Conservation (phyloP, 805 yeast species). For the Starmera amethionina region DNA sequence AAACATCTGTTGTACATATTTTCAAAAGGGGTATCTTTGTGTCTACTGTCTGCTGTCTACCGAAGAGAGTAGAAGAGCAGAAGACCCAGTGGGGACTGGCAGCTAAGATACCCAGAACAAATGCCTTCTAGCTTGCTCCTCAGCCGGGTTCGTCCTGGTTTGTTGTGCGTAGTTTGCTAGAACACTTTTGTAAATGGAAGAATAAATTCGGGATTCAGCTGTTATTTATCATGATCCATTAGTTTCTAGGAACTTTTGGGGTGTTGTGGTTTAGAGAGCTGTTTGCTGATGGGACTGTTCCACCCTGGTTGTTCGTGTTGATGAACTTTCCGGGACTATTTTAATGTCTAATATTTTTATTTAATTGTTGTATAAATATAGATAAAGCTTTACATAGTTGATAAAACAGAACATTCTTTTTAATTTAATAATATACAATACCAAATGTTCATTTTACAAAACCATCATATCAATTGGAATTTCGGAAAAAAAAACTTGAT, state of each 20-base stretch:
- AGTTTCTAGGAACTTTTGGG: no score
- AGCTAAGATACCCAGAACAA: neutral
- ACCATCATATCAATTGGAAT: no score
- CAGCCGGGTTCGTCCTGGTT: constrained; percentile 22
- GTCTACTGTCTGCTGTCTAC: no score
- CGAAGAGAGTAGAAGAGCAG: no score
- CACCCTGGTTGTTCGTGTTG: constrained; percentile 20
- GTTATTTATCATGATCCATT: no score
- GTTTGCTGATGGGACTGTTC: constrained; percentile 14
- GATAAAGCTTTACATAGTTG: neutral
- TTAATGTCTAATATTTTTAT: constrained; percentile 17
- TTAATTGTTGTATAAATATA: neutral
- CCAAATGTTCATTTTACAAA: no score
- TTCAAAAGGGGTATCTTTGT: no score
- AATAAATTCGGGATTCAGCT: constrained; percentile 4
- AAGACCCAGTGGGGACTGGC: no score
- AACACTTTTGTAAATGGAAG: constrained; percentile 22
- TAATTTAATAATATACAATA: no score
- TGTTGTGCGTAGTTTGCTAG: constrained; percentile 16
- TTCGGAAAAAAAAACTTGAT: no score
- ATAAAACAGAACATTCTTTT: neutral
- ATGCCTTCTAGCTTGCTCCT: constrained; percentile 20
- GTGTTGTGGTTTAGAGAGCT: neutral
- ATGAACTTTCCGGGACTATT: constrained; percentile 16
- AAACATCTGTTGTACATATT: no score